Base-by-base conservation (phyloP, 2,329 filamentous ascomycete genomes). In the Eutypella sp. region DNA sequence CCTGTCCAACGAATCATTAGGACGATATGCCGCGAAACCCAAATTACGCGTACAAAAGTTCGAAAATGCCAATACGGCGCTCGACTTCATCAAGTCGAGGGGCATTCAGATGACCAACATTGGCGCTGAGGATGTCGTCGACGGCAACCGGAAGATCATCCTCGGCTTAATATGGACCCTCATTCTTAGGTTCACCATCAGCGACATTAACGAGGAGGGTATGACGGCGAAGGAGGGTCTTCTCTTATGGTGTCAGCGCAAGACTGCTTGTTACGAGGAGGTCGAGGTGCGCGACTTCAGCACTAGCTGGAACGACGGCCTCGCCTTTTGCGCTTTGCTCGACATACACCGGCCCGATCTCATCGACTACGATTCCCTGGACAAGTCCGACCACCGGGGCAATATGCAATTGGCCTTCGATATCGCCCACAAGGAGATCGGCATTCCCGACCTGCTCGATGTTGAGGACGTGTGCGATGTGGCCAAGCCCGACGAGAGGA, bases 381-480 rank as follows among this genome's bases (percentile, higher is more conserved):
- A 99, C 72, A 97, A 97, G 75, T 82, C 75, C 27, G 92, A 99
- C 65, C 93, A 96, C 70, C 82, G 84, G 48, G 92, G 91, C 37
- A 99, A 99, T 72, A 99, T 97, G 92, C 88, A 96, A 68, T 72
- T 97, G 54, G 93, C 93, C 20, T 99, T 99, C 65, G 92, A 97
- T 62, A 92, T 99, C 59, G 93, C 93, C 8, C 83, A 87, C 57
- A 89, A 92, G 64, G 93, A 97, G 71, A 97, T 99, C 60, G 93
- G 93, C 41, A 99, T 99, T 48, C 93, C 93, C 15, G 89, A 92
- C 60, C 75, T 99, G 64, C 79, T 99, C 48, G 93, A 99, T 66
- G 93, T 97, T 13, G 93, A 99, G 68, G 93, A 99, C 72, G 93
- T 99, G 18, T 96, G 89, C 66, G 93, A 99, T 64, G 92, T 99